Evolutionary conservation across 2,329 filamentous ascomycete genomes (phyloP), one percentile per base, ranked within the genome.

Genomic region (Bipolaris bicolor): DNA sequence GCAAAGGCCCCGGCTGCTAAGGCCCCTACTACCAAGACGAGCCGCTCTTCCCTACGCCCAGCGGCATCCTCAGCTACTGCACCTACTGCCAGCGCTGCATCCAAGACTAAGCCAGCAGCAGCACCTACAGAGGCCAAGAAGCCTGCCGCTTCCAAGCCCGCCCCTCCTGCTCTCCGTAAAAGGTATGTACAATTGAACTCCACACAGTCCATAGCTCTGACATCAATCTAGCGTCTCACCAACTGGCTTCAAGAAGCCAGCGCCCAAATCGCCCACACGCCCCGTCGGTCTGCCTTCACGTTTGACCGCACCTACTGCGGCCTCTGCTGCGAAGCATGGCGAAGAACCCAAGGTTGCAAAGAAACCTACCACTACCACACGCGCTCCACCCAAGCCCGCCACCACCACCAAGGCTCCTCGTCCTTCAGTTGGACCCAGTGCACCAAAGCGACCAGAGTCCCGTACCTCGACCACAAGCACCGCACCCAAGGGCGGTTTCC

Each of bases 251-350:
- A 73, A 72, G 54, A 79, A 79, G 64, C 75, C 76, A 20, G 68
- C 63, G 46, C 73, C 74, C 29, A 77, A 86, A 74, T 91, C 89
- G 10, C 88, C 88, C 2, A 92, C 90, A 1, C 85, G 86, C 53
- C 88, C 89, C 9, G 80, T 87, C 49, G 85, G 84, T 55, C 79
- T 92, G 1, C 87, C 89, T 7, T 80, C 88, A 9, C 87, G 88
- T 55, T 79, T 92, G 29, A 89, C 83, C 22, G 87, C 88, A 5
- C 89, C 88, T 31, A 92, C 90, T 3, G 85, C 89, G 22, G 83
- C 90, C 0, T 92, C 86, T 1, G 85, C 84, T 15, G 88, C 86
- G 13, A 91, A 88, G 74, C 80, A 83, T 48, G 71, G 74, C 47
- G 62, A 71, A 55, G 60, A 71, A 57, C 60, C 61, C 40, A 81